Percentiles rank a stretch among this genome's conserved stretches.
These are phyloP conservation scores for Komagataella kurtzmanii DNA, from an alignment of 805 yeast species.

Conservation along the genomic window DNA sequence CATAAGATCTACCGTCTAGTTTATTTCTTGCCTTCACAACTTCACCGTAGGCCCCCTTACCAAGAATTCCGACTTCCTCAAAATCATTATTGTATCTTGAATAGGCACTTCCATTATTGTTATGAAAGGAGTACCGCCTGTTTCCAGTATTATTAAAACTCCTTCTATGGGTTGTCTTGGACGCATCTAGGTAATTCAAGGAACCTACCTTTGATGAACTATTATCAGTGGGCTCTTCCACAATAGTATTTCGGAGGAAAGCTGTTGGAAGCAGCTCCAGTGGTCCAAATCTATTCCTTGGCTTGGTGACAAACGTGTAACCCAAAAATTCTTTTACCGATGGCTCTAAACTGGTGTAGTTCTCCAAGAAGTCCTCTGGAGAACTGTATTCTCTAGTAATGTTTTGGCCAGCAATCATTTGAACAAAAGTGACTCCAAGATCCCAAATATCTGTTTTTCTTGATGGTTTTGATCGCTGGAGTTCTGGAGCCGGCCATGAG, in stretches of 20 bases:
- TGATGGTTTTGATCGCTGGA: constrained; percentile 38
- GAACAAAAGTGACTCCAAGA: constrained; percentile 65
- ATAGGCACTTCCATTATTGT: constrained; percentile 12
- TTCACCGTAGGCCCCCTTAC: constrained; percentile 95
- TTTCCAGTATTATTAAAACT: background rate
- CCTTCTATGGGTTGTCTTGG: background rate
- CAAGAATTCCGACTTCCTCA: constrained; percentile 84
- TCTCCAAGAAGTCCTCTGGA: constrained; percentile 49
- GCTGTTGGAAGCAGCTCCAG: constrained; percentile 74
- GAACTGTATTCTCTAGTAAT: constrained; percentile 38
- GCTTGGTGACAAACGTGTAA: constrained; percentile 48
- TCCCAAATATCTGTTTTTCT: constrained; percentile 92
- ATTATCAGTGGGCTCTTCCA: constrained; percentile 5
- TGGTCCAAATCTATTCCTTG: constrained; percentile 68
- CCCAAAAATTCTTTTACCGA: constrained; percentile 54
- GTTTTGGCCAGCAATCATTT: constrained; percentile 49
- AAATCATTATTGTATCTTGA: constrained; percentile 88
- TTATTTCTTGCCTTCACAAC: constrained; percentile 94
- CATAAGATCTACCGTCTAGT: constrained; percentile 89
- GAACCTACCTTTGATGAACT: background rate
- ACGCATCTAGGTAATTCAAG: background rate
- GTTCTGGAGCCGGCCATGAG: constrained; percentile 78
- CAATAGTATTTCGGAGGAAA: constrained; percentile 64
- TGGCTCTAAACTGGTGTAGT: constrained; percentile 24
- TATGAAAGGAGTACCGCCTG: background rate